phyloP scores from a whole-genome alignment of 768 basidiomycete species.

The Boletellus emodensis region DNA sequence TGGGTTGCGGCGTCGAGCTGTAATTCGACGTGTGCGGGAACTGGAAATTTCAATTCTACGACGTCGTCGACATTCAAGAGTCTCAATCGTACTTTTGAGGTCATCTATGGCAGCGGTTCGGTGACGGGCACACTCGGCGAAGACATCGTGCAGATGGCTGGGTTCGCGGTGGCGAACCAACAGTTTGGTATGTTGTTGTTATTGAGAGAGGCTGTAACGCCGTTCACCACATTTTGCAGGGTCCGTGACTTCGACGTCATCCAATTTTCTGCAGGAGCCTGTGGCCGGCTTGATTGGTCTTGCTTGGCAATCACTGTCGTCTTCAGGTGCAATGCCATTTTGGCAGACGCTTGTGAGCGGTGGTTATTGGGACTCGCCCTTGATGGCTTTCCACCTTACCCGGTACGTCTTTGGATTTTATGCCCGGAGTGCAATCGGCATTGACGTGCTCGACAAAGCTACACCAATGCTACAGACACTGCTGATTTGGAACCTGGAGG shows the following conservation, averaged over 20 bases:
- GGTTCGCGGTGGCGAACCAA: constrained; percentile 55
- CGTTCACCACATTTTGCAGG: constrained; percentile 36
- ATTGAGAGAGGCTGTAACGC: neutral
- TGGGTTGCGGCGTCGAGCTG: constrained; percentile 44
- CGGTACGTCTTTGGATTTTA: constrained; percentile 31
- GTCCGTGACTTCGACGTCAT: constrained; percentile 21
- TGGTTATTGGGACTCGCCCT: constrained; percentile 42
- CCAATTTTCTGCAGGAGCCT: constrained; percentile 44
- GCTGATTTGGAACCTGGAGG: constrained; percentile 61
- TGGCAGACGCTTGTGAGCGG: constrained; percentile 54
- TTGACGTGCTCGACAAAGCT: constrained; percentile 28
- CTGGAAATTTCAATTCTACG: constrained; percentile 31
- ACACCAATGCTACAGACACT: constrained; percentile 38
- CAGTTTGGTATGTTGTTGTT: constrained; percentile 44
- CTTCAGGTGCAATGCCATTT: constrained; percentile 57
- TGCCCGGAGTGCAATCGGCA: neutral
- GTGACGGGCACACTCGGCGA: constrained; percentile 44
- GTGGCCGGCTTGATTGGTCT: constrained; percentile 73
- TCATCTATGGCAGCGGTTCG: constrained; percentile 45
- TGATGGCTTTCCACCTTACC: constrained; percentile 65
- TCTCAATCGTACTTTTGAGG: constrained; percentile 31
- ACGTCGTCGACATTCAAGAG: constrained; percentile 36
- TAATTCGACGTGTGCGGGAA: constrained; percentile 29
- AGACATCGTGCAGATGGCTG: constrained; percentile 73
- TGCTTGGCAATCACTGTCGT: constrained; percentile 58